Conservation (phyloP, 2,329 filamentous ascomycete species). For the Plenodomus tracheiphilus region DNA sequence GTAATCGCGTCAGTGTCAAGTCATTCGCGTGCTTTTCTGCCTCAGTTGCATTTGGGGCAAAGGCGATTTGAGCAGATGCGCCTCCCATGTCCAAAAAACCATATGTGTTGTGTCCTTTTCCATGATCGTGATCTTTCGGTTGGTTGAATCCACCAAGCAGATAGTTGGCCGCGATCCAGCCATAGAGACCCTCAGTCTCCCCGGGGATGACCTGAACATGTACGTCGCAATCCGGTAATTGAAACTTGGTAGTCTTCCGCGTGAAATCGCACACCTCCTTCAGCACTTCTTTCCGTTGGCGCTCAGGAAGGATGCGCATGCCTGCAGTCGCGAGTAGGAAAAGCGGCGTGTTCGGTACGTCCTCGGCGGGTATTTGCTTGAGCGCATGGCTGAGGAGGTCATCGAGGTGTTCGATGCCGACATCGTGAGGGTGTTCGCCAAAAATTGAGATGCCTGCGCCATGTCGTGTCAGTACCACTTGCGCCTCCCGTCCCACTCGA, state of each 20-base stretch:
- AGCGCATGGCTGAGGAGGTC: constrained; percentile 80
- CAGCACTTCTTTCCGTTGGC: constrained; percentile 73
- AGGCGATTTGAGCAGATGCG: constrained; percentile 95
- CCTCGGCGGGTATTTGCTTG: constrained; percentile 73
- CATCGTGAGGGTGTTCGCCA: constrained; percentile 71
- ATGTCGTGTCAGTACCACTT: constrained; percentile 12
- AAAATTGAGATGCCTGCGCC: constrained; percentile 77
- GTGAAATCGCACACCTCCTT: constrained; percentile 82
- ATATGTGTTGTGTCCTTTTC: constrained; percentile 89
- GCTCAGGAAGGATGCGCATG: constrained; percentile 79
- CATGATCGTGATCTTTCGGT: constrained; percentile 74
- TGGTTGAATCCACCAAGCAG: constrained; percentile 86
- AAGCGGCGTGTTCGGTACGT: constrained; percentile 82
- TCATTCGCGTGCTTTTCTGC: constrained; percentile 87
- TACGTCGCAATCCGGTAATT: constrained; percentile 83
- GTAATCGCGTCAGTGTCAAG: constrained; percentile 80
- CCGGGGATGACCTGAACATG: constrained; percentile 95
- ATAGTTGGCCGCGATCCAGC: constrained; percentile 97
- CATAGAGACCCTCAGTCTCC: constrained; percentile 93
- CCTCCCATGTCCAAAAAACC: constrained; percentile 99
- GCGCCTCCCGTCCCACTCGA: not conserved
- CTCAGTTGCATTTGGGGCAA: constrained; percentile 91
- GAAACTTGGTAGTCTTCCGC: constrained; percentile 74
- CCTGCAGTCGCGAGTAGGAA: constrained; percentile 96
- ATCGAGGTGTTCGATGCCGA: constrained; percentile 82